Evolutionary conservation across 2,329 filamentous ascomycete species (phyloP).

Genomic region (Didymosphaeria variabile): DNA sequence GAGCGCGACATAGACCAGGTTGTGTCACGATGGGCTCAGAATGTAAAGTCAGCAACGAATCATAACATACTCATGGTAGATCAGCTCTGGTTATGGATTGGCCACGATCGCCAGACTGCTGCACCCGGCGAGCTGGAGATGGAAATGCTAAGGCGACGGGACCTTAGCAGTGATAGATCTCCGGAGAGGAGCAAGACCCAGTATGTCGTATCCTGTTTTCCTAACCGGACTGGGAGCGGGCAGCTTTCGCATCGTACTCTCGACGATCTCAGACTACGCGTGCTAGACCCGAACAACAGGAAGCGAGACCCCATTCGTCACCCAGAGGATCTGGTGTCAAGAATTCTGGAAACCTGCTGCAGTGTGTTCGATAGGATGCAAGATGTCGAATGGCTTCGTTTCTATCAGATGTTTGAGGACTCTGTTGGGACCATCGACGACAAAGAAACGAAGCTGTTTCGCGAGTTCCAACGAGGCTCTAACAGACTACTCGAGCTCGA

Average conservation of each 20-base stretch:
- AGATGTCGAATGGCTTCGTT: slow-evolving; percentile 17
- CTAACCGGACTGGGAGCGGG: slow-evolving; percentile 17
- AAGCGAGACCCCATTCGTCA: slow-evolving; percentile 10
- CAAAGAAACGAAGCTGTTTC: slow-evolving; percentile 18
- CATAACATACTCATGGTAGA: slow-evolving; percentile 24
- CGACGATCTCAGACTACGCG: slow-evolving; percentile 17
- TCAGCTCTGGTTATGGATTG: slow-evolving; percentile 22
- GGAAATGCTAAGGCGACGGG: neutral
- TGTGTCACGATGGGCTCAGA: slow-evolving; percentile 19
- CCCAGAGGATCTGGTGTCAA: slow-evolving; percentile 20
- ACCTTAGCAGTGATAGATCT: slow-evolving; percentile 1
- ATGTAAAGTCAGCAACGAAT: neutral
- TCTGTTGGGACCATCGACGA: slow-evolving; percentile 19
- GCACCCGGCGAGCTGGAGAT: slow-evolving; percentile 8
- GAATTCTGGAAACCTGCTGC: slow-evolving; percentile 21
- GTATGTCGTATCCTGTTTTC: slow-evolving; percentile 19
- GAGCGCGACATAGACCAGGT: slow-evolving; percentile 23
- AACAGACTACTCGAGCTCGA: slow-evolving; percentile 13
- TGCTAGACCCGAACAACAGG: slow-evolving; percentile 13
- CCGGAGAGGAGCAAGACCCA: neutral
- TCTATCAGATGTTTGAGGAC: slow-evolving; percentile 25
- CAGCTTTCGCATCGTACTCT: slow-evolving; percentile 5
- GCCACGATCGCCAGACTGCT: neutral
- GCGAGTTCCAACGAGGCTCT: slow-evolving; percentile 17
- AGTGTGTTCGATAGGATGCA: slow-evolving; percentile 18